Percentiles rank a stretch among this genome's conserved stretches.
phyloP scores from a whole-genome alignment of 768 basidiomycete genomes.

The Tephrocybe sp. region DNA sequence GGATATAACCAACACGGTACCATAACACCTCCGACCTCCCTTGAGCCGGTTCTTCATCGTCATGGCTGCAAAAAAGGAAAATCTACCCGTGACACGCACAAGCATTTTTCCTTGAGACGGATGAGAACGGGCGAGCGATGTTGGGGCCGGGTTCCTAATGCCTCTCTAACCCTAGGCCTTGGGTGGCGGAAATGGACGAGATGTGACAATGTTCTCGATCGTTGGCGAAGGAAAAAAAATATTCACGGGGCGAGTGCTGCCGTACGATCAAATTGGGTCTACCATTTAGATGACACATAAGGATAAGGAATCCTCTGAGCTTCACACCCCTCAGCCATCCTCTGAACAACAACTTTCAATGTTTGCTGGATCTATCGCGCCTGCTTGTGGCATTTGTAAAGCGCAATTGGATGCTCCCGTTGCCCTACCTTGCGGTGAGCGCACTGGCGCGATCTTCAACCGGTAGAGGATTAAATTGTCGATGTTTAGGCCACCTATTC shows the following conservation, averaged over 20 bases:
- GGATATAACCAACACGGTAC: slow-evolving; percentile 26
- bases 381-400: slow-evolving; percentile 60
- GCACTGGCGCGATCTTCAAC: background rate
- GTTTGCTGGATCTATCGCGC: slow-evolving; percentile 28
- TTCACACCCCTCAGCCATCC: background rate
- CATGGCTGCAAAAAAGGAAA: background rate
- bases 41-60: slow-evolving; percentile 14
- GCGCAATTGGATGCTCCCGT: slow-evolving; percentile 54
- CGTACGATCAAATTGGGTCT: slow-evolving; percentile 4
- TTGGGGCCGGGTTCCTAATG: background rate
- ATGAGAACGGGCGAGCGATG: background rate
- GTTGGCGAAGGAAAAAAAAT: background rate
- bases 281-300: slow-evolving; percentile 12
- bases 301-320: slow-evolving; percentile 1
- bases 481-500: slow-evolving; percentile 55
- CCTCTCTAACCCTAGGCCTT: background rate
- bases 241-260: background rate
- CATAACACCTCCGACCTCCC: slow-evolving; percentile 31
- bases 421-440: slow-evolving; percentile 62
- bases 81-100: background rate
- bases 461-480: slow-evolving; percentile 1
- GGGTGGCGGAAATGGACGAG: background rate
- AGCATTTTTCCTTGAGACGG: background rate
- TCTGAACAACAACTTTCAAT: background rate
- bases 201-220: background rate